Evolutionary conservation across 495 filamentous ascomycete genomes (phyloP).

Genomic region (Astrocystis sublimbata): DNA sequence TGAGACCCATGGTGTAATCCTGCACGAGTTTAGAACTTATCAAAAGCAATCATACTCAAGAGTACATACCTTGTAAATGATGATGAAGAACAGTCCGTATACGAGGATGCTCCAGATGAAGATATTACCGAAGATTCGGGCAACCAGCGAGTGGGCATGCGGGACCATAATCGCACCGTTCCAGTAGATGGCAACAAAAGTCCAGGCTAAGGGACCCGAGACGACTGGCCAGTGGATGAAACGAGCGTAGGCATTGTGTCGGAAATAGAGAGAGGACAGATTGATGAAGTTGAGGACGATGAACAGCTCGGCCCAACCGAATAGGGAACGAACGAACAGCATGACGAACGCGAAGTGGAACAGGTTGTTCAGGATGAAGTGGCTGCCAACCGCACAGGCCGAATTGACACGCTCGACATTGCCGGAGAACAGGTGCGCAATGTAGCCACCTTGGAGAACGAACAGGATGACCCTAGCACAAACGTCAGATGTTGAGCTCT

Average conservation of each 20-base stretch:
- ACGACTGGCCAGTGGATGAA: slow-evolving; percentile 74
- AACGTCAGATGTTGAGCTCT: slow-evolving; percentile 5
- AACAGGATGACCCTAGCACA: slow-evolving; percentile 67
- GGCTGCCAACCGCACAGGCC: slow-evolving; percentile 75
- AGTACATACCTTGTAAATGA: slow-evolving; percentile 56
- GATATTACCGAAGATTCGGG: slow-evolving; percentile 78
- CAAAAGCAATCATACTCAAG: background rate
- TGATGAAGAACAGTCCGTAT: slow-evolving; percentile 71
- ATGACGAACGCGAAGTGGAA: slow-evolving; percentile 76
- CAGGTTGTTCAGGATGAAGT: slow-evolving; percentile 85
- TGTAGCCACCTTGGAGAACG: slow-evolving; percentile 72
- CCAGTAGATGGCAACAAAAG: slow-evolving; percentile 81
- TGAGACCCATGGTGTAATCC: slow-evolving; percentile 84
- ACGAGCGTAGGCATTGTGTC: slow-evolving; percentile 63
- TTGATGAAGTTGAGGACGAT: slow-evolving; percentile 80
- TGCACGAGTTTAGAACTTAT: slow-evolving; percentile 19
- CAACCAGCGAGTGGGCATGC: slow-evolving; percentile 53
- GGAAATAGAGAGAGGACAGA: slow-evolving; percentile 74
- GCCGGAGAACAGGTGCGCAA: slow-evolving; percentile 71
- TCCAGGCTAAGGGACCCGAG: slow-evolving; percentile 79
- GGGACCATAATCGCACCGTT: slow-evolving; percentile 79
- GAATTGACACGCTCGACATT: slow-evolving; percentile 59
- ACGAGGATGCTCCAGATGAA: slow-evolving; percentile 80
- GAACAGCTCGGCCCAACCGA: slow-evolving; percentile 71
- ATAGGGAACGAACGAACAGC: slow-evolving; percentile 75